phyloP scores from a whole-genome alignment of 306 rosid species.

The Ormosia emarginata region DNA sequence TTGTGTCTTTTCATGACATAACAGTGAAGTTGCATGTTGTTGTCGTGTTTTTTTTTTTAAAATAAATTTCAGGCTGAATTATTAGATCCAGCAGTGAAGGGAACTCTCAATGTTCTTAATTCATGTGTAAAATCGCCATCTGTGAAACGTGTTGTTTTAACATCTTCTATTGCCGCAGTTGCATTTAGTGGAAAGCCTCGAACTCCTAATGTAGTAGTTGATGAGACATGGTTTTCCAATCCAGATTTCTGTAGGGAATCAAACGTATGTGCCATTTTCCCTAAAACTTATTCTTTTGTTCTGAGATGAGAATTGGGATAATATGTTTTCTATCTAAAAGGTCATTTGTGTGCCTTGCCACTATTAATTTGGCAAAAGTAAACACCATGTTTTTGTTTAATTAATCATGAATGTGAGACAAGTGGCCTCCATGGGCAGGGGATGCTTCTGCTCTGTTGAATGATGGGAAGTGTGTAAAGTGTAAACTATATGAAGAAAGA shows the following conservation, averaged over 20 bases:
- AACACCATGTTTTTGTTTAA: not conserved
- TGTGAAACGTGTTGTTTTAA: conserved; percentile 28
- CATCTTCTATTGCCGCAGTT: conserved; percentile 32
- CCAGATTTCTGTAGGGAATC: conserved; percentile 12
- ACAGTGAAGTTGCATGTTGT: not conserved
- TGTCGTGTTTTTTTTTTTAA: not conserved
- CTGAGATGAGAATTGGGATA: not conserved
- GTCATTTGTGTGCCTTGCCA: not conserved
- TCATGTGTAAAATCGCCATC: conserved; percentile 22
- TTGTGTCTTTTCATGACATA: not conserved
- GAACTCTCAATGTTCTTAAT: conserved; percentile 31
- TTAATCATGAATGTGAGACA: not conserved
- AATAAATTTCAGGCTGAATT: conserved; percentile 20
- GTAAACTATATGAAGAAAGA: not conserved
- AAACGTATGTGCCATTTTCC: not conserved
- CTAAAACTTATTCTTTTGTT: not conserved
- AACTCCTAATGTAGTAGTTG: conserved; percentile 25
- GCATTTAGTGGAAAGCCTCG: conserved; percentile 18
- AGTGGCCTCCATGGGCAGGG: not conserved
- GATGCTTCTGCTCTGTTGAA: not conserved
- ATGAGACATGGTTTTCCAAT: conserved; percentile 14
- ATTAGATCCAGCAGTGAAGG: conserved; percentile 30
- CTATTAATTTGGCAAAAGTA: not conserved
- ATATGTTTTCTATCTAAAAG: not conserved
- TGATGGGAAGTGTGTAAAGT: not conserved